Evolutionary conservation across 2,329 filamentous ascomycete genomes (phyloP).

Genomic region (Tolypocladium album): DNA sequence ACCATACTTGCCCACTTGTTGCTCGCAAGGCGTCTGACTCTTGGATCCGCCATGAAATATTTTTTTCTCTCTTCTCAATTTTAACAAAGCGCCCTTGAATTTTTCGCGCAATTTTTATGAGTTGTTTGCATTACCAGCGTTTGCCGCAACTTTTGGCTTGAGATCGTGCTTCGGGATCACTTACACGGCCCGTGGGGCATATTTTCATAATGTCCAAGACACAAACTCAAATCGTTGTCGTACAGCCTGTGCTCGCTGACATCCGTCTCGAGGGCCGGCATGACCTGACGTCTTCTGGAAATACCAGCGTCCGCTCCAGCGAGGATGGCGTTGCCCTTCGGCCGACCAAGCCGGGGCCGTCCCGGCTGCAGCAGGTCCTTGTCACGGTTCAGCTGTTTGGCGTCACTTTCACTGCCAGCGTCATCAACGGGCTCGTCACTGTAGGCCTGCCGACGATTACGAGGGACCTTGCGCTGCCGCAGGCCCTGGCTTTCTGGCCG

Average conservation of each 20-base stretch:
- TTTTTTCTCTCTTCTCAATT: not conserved
- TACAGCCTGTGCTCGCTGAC: not conserved
- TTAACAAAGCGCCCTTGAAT: not conserved
- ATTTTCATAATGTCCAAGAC: not conserved
- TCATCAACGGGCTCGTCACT: not conserved
- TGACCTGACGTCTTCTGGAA: not conserved
- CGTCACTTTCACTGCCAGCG: not conserved
- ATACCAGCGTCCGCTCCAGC: not conserved
- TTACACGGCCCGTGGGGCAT: not conserved
- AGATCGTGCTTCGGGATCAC: slow-evolving; percentile 11
- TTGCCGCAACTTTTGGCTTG: not conserved
- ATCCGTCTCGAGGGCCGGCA: not conserved
- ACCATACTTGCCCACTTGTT: not conserved
- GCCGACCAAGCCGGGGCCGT: not conserved
- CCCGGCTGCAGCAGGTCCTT: not conserved
- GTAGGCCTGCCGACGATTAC: slow-evolving; percentile 27
- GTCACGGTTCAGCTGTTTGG: not conserved
- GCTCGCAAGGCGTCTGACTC: not conserved
- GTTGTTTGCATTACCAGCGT: not conserved
- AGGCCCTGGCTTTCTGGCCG: slow-evolving; percentile 27
- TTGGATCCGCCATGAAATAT: slow-evolving; percentile 11
- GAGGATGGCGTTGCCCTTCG: not conserved
- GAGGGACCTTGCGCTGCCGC: slow-evolving; percentile 19
- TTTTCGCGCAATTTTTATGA: not conserved
- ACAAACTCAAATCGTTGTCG: not conserved